Evolutionary conservation across 1,284 basidiomycete species (phyloP).

Genomic region (Limonomyces culmigenus): DNA sequence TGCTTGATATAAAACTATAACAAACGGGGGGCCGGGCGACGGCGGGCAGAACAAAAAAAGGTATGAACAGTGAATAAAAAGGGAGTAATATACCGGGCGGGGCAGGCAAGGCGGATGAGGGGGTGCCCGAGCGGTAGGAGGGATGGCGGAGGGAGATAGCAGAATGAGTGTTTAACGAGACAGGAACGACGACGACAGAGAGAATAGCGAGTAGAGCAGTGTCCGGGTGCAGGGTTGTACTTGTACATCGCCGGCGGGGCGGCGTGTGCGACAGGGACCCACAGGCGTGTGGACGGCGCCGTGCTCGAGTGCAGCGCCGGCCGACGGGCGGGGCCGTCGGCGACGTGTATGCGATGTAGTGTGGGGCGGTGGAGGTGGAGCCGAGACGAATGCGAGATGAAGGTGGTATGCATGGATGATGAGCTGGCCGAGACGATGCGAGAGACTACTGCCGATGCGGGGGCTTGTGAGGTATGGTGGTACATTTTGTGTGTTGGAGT

Average conservation of each 20-base stretch:
- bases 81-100: slow-evolving; percentile 2
- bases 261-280: too few species aligned
- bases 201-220: too few species aligned
- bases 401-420: slow-evolving; percentile 66
- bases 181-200: too few species aligned
- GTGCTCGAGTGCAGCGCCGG: too few species aligned
- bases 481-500: slow-evolving; percentile 52
- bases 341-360: slow-evolving; percentile 20
- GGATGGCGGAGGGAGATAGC: slow-evolving; percentile 3
- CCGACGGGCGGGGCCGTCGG: too few species aligned
- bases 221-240: background rate
- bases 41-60: slow-evolving; percentile 3
- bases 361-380: slow-evolving; percentile 21
- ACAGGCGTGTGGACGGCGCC: too few species aligned
- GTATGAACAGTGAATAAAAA: slow-evolving; percentile 1
- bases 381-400: slow-evolving; percentile 21
- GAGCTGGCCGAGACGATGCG: slow-evolving; percentile 31
- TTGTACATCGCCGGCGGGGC: background rate
- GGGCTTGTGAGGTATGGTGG: slow-evolving; percentile 44
- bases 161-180: slow-evolving; percentile 2
- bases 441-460: slow-evolving; percentile 33
- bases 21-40: slow-evolving; percentile 4
- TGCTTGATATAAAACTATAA: background rate
- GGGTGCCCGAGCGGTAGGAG: too few species aligned
- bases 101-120: slow-evolving; percentile 5